Evolutionary conservation across 768 basidiomycete genomes (phyloP).

Genomic region (Bullera alba): DNA sequence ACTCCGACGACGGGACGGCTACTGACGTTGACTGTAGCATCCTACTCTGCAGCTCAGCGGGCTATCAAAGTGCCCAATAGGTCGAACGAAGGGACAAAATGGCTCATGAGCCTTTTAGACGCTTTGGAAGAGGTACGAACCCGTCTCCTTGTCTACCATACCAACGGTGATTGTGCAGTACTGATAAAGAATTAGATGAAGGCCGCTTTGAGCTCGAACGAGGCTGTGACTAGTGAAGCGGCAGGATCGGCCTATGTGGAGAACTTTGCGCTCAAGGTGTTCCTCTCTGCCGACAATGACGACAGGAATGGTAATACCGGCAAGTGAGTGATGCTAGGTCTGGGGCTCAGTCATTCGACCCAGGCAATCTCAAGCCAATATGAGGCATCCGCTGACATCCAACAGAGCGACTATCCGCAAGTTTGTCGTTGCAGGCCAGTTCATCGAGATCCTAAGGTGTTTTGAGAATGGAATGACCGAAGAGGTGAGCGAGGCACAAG

Average conservation of each 20-base stretch:
- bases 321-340: constrained; percentile 58
- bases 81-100: constrained; percentile 62
- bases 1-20: not conserved
- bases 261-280: constrained; percentile 89
- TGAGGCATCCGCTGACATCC: no score
- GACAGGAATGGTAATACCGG: constrained; percentile 71
- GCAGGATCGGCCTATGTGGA: constrained; percentile 85
- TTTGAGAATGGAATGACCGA: constrained; percentile 45
- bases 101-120: constrained; percentile 67
- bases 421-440: constrained; percentile 89
- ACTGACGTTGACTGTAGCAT: constrained; percentile 52
- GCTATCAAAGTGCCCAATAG: constrained; percentile 59
- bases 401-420: constrained; percentile 83
- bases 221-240: constrained; percentile 73
- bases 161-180: not conserved
- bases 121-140: constrained; percentile 58
- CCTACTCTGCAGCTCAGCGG: constrained; percentile 83
- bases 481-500: constrained; percentile 32
- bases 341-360: no score
- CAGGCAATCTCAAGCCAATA: no score
- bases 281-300: constrained; percentile 79
- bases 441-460: constrained; percentile 73
- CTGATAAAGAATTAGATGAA: constrained; percentile 54
- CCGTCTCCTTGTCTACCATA: not conserved
- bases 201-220: constrained; percentile 61